These are phyloP conservation scores for Fomitopsis pinicola DNA, from an alignment of 1,284 basidiomycete genomes.

Conservation along the genomic window DNA sequence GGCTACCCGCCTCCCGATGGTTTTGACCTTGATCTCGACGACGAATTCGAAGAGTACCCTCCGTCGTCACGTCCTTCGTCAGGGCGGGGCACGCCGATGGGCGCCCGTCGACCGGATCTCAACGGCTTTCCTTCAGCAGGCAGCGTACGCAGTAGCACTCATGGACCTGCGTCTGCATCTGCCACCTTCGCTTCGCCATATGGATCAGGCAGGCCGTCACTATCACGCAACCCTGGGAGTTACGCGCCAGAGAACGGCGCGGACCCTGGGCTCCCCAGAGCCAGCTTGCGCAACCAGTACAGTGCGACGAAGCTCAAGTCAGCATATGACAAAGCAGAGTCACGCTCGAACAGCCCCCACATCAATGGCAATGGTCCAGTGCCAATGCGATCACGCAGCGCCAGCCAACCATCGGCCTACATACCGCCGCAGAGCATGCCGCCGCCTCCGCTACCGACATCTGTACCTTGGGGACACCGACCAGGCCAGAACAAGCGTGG, in stretches of 20 bases:
- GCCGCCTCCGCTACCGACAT: conserved; percentile 55
- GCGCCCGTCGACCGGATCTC: conserved; percentile 50
- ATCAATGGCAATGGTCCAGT: conserved; percentile 12
- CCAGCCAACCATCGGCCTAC: conserved; percentile 72
- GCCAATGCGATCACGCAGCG: conserved; percentile 59
- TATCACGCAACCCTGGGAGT: conserved; percentile 44
- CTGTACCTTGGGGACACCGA: conserved; percentile 48
- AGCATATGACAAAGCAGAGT: conserved; percentile 41
- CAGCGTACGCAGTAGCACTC: conserved; percentile 20
- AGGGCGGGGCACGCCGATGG: conserved; percentile 68
- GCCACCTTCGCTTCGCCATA: conserved; percentile 11
- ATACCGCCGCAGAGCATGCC: conserved; percentile 43
- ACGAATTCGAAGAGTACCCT: conserved; percentile 73
- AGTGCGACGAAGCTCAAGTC: conserved; percentile 61
- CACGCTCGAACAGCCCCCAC: conserved; percentile 18
- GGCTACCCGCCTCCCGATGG: conserved; percentile 63
- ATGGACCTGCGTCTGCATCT: conserved; percentile 13
- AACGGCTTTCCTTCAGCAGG: conserved; percentile 31
- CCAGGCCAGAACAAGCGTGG: conserved; percentile 61
- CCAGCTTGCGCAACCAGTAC: conserved; percentile 61
- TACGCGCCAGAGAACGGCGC: conserved; percentile 50
- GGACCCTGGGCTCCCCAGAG: conserved; percentile 40
- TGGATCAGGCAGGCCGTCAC: conserved; percentile 35
- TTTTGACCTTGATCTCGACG: conserved; percentile 63
- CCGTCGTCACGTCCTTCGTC: conserved; percentile 47